Conservation (phyloP, 78 protist species). For the Cyanophora paradoxa region DNA sequence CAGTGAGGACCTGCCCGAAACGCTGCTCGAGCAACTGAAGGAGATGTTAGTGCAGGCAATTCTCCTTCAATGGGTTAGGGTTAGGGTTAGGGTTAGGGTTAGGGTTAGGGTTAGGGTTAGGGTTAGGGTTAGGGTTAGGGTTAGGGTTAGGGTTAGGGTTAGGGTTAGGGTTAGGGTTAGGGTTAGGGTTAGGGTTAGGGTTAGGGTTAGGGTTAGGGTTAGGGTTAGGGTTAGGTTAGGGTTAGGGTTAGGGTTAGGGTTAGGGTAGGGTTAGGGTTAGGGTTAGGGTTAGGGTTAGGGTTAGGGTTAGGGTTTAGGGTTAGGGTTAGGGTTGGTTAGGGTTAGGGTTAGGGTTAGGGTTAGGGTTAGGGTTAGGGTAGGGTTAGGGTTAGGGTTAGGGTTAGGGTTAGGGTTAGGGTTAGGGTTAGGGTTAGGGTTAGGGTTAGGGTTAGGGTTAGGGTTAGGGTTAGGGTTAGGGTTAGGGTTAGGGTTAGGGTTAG, state of each 20-base stretch:
- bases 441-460: constrained; percentile 14
- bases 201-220: constrained; percentile 26
- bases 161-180: constrained; percentile 24
- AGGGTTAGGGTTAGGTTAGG: too few species aligned
- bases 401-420: constrained; percentile 26
- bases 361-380: constrained; percentile 21
- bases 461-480: constrained; percentile 12
- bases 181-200: constrained; percentile 27
- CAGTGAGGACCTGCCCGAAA: too few species aligned
- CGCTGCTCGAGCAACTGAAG: too few species aligned
- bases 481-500: constrained; percentile 9
- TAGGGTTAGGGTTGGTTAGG: too few species aligned
- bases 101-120: constrained; percentile 24
- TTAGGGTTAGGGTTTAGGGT: constrained; percentile 1
- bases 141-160: constrained; percentile 26
- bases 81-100: constrained; percentile 20
- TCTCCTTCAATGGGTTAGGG: neutral
- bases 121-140: constrained; percentile 28
- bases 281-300: neutral
- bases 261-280: too few species aligned
- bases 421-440: constrained; percentile 22
- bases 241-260: constrained; percentile 20
- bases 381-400: constrained; percentile 12
- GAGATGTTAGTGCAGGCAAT: too few species aligned
- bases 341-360: constrained; percentile 21